A percentile compares a stretch with the other conserved stretches of the same genome.
Evolutionary conservation across 495 filamentous ascomycete species (phyloP).

Genomic region (Platismatia glauca): DNA sequence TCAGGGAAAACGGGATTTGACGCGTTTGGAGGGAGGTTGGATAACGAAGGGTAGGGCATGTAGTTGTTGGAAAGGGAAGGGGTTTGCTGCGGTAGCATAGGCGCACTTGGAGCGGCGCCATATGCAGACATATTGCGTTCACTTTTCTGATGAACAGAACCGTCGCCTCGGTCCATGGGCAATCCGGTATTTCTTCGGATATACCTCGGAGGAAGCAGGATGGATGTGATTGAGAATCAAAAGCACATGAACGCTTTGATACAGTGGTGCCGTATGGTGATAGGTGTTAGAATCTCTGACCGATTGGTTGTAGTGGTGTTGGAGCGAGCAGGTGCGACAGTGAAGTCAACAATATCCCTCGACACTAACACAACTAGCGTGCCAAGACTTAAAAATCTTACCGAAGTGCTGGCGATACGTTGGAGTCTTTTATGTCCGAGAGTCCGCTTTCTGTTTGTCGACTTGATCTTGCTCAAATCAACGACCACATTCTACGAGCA

Average conservation of each 20-base stretch:
- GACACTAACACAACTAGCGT: neutral
- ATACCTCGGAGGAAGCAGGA: neutral
- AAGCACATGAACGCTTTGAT: neutral
- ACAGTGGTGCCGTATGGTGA: neutral
- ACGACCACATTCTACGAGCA: no score
- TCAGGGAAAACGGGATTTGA: slow-evolving; percentile 1
- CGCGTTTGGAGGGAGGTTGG: neutral
- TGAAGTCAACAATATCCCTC: neutral
- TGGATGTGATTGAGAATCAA: neutral
- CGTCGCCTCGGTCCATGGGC: slow-evolving; percentile 3
- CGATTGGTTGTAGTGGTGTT: neutral
- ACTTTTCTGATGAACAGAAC: slow-evolving; percentile 2
- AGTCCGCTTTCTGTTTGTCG: no score
- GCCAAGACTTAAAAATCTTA: neutral
- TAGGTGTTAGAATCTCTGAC: neutral
- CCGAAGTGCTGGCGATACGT: neutral
- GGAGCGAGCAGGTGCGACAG: neutral
- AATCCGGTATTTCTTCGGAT: neutral
- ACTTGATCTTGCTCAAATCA: no score
- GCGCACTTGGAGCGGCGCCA: slow-evolving; percentile 2
- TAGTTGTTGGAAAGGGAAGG: slow-evolving; percentile 1
- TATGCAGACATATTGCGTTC: slow-evolving; percentile 15
- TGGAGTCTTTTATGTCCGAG: no score
- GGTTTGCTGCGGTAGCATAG: slow-evolving; percentile 9
- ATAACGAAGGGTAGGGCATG: slow-evolving; percentile 6